A percentile compares a stretch with the other conserved stretches of the same genome.
These are phyloP conservation scores for Sclerospora graminicola DNA, from an alignment of 352 stramenopile species.

Conservation along the genomic window DNA sequence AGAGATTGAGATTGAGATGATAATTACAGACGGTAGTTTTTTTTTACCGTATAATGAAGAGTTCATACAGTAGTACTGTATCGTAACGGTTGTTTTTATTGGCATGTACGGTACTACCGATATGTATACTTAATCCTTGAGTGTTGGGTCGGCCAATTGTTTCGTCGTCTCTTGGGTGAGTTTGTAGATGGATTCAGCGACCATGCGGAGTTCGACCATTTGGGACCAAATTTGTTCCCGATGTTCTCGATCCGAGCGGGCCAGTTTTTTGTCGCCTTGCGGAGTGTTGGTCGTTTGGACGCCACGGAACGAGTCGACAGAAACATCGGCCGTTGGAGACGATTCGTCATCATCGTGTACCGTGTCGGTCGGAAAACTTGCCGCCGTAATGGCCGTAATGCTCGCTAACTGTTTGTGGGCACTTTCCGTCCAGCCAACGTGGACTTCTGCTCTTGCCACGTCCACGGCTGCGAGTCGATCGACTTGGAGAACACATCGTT, in stretches of 20 bases:
- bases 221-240: slow-evolving; percentile 30
- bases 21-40: no score
- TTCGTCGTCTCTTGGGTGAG: slow-evolving; percentile 22
- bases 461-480: slow-evolving; percentile 16
- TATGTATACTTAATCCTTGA: no score
- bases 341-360: no score
- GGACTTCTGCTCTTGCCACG: slow-evolving; percentile 17
- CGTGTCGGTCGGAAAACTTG: no score
- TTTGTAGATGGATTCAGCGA: slow-evolving; percentile 39
- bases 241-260: slow-evolving; percentile 14
- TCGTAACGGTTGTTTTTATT: no score
- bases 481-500: slow-evolving; percentile 18
- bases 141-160: no score
- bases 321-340: slow-evolving; percentile 13
- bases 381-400: slow-evolving; percentile 5
- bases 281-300: neutral
- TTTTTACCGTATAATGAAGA: no score
- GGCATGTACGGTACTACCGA: no score
- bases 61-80: no score
- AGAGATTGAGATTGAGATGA: no score
- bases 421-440: slow-evolving; percentile 4
- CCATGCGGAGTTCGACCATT: slow-evolving; percentile 35
- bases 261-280: neutral
- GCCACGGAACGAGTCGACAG: slow-evolving; percentile 19
- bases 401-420: neutral